Conservation (phyloP, 352 stramenopile species). For the Phytophthora cajani region DNA sequence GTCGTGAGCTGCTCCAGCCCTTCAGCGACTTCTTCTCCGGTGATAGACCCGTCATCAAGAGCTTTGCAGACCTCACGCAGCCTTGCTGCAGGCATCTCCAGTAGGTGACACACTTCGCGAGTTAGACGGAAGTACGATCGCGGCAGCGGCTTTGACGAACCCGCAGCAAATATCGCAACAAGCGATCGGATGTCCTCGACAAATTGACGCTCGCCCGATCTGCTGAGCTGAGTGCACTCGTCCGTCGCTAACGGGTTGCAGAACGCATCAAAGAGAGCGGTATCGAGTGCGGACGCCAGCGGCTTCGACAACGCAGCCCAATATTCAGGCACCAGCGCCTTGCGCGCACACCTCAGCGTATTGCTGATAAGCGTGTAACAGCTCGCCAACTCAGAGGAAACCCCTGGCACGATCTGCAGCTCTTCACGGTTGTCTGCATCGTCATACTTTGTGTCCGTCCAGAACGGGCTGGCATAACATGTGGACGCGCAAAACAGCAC, state of each 20-base stretch:
- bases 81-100: slow-evolving; percentile 49
- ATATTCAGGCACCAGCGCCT: slow-evolving; percentile 38
- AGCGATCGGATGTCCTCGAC: slow-evolving; percentile 47
- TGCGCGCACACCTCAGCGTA: slow-evolving; percentile 34
- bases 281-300: slow-evolving; percentile 46
- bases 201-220: slow-evolving; percentile 44
- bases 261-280: slow-evolving; percentile 44
- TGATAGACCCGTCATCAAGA: slow-evolving; percentile 36
- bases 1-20: slow-evolving; percentile 69
- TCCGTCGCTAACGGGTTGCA: slow-evolving; percentile 18
- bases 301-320: slow-evolving; percentile 40
- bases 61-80: slow-evolving; percentile 54
- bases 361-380: slow-evolving; percentile 38
- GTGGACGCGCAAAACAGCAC: slow-evolving; percentile 6
- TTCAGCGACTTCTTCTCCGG: slow-evolving; percentile 5
- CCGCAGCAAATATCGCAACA: slow-evolving; percentile 40
- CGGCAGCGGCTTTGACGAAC: slow-evolving; percentile 35
- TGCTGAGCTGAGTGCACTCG: slow-evolving; percentile 28
- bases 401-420: slow-evolving; percentile 14
- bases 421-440: slow-evolving; percentile 21
- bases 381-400: slow-evolving; percentile 48
- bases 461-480: slow-evolving; percentile 32
- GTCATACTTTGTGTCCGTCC: slow-evolving; percentile 24
- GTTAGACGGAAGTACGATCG: slow-evolving; percentile 55
- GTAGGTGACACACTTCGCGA: slow-evolving; percentile 50